phyloP scores from a whole-genome alignment of 805 yeast species.

The Starmerella potacharoeniae region DNA sequence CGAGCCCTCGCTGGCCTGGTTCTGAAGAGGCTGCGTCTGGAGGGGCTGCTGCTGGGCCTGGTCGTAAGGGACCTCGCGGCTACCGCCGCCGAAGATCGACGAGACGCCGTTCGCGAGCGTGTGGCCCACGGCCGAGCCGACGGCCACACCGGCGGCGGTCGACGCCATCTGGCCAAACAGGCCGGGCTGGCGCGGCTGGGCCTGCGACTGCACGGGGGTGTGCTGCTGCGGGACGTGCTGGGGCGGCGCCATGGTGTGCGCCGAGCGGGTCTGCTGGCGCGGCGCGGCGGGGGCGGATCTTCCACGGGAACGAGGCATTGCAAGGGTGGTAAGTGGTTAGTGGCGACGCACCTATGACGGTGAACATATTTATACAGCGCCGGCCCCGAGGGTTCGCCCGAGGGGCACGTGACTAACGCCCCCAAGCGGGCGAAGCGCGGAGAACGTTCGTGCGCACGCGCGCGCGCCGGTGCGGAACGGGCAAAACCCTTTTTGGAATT shows the following conservation, averaged over 20 bases:
- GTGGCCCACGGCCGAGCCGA: conserved; percentile 95
- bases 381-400: neutral
- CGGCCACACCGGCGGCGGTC: conserved; percentile 99
- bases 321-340: neutral
- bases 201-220: conserved; percentile 39
- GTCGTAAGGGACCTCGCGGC: conserved; percentile 41
- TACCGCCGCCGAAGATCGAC: conserved; percentile 74
- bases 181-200: conserved; percentile 51
- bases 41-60: conserved; percentile 38
- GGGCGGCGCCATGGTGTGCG: conserved; percentile 45
- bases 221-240: conserved; percentile 38
- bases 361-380: neutral
- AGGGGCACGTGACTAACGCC: neutral
- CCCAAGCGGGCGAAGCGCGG: neutral
- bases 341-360: neutral
- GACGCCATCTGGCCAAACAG: conserved; percentile 94
- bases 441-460: neutral
- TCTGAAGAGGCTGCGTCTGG: conserved; percentile 27
- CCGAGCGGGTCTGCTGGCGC: conserved; percentile 24
- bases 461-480: no score
- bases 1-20: conserved; percentile 32
- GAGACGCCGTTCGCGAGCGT: conserved; percentile 91
- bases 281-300: conserved; percentile 30
- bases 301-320: conserved; percentile 34
- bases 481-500: no score